A percentile compares a stretch with the other conserved stretches of the same genome.
phyloP scores from a whole-genome alignment of 108 stramenopile species.

The Epithemia pelagica region DNA sequence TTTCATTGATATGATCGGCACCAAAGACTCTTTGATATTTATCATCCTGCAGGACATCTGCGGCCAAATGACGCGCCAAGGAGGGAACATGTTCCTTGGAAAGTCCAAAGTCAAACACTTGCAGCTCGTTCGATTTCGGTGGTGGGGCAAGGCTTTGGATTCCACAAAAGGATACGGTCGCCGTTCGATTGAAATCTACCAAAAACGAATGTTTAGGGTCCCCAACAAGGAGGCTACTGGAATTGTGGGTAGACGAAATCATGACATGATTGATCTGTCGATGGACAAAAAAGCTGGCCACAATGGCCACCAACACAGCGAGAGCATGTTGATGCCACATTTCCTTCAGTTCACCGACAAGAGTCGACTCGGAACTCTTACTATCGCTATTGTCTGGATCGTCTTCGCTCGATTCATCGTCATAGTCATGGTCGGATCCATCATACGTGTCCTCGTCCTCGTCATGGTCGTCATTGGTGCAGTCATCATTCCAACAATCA shows the following conservation, averaged over 20 bases:
- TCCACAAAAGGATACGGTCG: conserved; percentile 38
- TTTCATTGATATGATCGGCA: not conserved
- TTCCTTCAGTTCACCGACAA: not conserved
- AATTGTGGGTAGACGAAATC: not conserved
- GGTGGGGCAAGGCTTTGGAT: not conserved
- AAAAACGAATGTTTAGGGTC: conserved; percentile 18
- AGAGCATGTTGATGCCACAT: conserved; percentile 51
- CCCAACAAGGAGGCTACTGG: not conserved
- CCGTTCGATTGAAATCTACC: conserved; percentile 24
- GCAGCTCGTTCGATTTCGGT: conserved; percentile 5
- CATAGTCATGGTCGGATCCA: conserved; percentile 16
- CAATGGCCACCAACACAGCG: conserved; percentile 53
- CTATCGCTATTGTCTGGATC: conserved; percentile 8
- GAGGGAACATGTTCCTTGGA: conserved; percentile 23
- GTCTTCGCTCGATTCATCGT: conserved; percentile 19
- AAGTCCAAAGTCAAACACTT: conserved; percentile 39
- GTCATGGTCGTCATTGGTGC: conserved; percentile 6
- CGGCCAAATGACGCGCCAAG: conserved; percentile 24
- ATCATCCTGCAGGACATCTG: conserved; percentile 38
- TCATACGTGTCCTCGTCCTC: conserved; percentile 1
- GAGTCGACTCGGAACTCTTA: conserved; percentile 2
- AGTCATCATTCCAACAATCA: not conserved
- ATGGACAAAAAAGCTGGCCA: conserved; percentile 30
- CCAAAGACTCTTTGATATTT: conserved; percentile 13
- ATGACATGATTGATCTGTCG: conserved; percentile 8